phyloP scores from a whole-genome alignment of 2,329 filamentous ascomycete species.

The Dothistroma pini region DNA sequence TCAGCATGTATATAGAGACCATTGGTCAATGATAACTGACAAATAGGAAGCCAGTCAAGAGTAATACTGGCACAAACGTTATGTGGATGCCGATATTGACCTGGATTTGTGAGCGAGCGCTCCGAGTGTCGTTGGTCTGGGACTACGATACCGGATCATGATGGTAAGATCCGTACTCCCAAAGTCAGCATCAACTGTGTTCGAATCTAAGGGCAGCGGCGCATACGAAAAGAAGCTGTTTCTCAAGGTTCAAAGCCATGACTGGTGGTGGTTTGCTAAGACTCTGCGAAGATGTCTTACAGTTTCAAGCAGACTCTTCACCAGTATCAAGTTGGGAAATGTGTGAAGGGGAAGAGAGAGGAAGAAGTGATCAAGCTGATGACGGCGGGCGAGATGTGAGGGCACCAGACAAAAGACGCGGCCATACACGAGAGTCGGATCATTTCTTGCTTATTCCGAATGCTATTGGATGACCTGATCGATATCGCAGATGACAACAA shows the following conservation, averaged over 20 bases:
- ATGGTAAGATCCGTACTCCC: conserved; percentile 79
- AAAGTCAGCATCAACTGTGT: conserved; percentile 13
- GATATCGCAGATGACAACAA: neutral
- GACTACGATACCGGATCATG: conserved; percentile 58
- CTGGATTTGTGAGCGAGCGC: conserved; percentile 38
- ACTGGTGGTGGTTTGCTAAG: neutral
- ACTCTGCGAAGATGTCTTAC: neutral
- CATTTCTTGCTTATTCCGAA: neutral
- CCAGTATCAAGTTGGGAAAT: neutral
- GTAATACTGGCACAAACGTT: conserved; percentile 71
- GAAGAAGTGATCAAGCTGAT: neutral
- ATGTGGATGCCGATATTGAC: conserved; percentile 77
- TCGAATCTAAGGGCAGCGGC: conserved; percentile 8
- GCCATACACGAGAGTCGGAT: neutral
- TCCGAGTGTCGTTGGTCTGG: neutral
- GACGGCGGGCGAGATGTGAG: neutral
- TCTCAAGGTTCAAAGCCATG: conserved; percentile 70
- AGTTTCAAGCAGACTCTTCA: neutral
- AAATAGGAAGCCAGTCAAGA: conserved; percentile 67
- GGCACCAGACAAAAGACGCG: neutral
- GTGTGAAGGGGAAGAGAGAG: neutral
- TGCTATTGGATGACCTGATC: neutral
- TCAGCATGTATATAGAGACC: neutral
- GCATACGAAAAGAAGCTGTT: conserved; percentile 76
- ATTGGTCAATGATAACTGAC: conserved; percentile 47